These are phyloP conservation scores for Afroboletus lepidellus DNA, from an alignment of 1,284 basidiomycete species.

Conservation along the genomic window DNA sequence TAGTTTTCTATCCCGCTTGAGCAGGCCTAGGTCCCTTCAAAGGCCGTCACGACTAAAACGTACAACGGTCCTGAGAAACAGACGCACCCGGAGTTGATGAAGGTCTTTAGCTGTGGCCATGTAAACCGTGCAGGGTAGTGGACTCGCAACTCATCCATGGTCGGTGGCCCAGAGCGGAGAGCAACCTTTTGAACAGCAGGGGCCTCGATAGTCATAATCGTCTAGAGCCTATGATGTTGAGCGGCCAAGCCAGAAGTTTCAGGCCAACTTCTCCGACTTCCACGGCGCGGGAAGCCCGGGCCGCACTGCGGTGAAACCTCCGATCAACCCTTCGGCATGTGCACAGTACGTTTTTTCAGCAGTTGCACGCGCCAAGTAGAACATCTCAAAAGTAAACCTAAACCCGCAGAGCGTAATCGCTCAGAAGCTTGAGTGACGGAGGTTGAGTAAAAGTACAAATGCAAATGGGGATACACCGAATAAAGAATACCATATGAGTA, in stretches of 20 bases:
- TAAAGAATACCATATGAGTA: background rate
- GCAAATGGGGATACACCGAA: constrained; percentile 12
- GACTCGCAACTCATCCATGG: constrained; percentile 58
- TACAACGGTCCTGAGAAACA: background rate
- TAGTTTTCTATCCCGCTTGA: constrained; percentile 69
- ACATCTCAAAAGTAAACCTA: background rate
- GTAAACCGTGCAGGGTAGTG: constrained; percentile 75
- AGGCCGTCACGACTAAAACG: background rate
- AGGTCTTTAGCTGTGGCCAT: constrained; percentile 70
- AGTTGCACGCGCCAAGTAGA: background rate
- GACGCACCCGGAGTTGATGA: constrained; percentile 70
- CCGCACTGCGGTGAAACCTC: background rate
- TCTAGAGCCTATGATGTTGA: too few species aligned
- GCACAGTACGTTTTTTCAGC: background rate
- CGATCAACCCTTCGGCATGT: too few species aligned
- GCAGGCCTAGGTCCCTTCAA: constrained; percentile 67
- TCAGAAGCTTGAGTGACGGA: background rate
- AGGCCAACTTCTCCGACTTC: background rate
- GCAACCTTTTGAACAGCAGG: background rate
- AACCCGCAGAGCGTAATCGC: background rate
- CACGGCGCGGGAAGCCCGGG: background rate
- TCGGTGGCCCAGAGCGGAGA: constrained; percentile 52
- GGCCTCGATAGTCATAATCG: constrained; percentile 27
- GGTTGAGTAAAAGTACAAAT: constrained; percentile 18
- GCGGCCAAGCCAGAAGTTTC: background rate